Base-by-base conservation (phyloP, 106 monocot species). In the Allium fistulosum region DNA sequence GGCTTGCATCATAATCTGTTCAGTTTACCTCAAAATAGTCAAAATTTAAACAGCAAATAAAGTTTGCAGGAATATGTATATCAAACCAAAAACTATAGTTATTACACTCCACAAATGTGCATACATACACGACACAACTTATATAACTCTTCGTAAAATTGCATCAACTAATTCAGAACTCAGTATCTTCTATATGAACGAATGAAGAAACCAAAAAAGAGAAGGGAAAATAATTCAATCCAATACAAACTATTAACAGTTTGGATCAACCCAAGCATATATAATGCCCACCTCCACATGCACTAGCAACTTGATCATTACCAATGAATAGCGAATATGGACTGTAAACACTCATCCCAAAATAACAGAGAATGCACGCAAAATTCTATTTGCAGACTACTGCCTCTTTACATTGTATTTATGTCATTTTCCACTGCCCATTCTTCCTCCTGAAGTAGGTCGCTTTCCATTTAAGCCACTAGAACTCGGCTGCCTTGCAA, bases 261-360 rank as follows among this genome's bases (percentile, higher is more conserved):
- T 53, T 8, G 15, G 50, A 51, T 26, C 48, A 67, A 51, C 28
- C 60, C 63, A 70, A 74, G 63, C 59, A 63, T 59, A 53, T 22
- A 52, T 17, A 48, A 72, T 74, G 48, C 11, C 63, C 26, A 66
- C 61, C 53, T 61, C 60, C 72, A 79, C 61, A 73, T 18, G 61
- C 9, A 64, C 53, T 74, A 81, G 62, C 81, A 81, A 81, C 71
- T 64, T 45, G 69, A 67, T 76, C 69, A 77, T 85, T 75, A 71
- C 75, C 75, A 75, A 78, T 68, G 73, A 68, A 60, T 49, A 62
- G 59, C 64, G 52, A 59, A 57, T 49, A 4, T 37, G 37, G 37
- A 37, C 37, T 37, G 37, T 37, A 37, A 37, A 37, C 37, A 37
- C 37, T 37, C 37, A 37, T 37, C 62, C 51, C 27, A 47, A 45